Evolutionary conservation across 805 yeast genomes (phyloP), one percentile per base, ranked within the genome.

Genomic region (Brettanomyces bruxellensis): DNA sequence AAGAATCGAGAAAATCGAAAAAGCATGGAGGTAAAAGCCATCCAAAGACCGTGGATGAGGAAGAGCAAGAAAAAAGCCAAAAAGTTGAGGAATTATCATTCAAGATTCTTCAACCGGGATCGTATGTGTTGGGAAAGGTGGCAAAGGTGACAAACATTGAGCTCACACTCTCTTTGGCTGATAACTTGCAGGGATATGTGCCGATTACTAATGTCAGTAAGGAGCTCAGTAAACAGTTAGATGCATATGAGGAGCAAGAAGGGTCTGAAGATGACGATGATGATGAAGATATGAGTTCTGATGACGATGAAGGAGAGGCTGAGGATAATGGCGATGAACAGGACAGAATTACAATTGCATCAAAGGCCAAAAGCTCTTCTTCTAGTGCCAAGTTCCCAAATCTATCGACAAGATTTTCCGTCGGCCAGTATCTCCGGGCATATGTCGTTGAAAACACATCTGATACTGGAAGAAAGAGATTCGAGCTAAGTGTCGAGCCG

Each of bases 391-490:
- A 72, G 38, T 69, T 83, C 46, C 95, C 95, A 6, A 66, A 69
- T 14, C 69, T 85, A 46, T 60, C 66, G 1, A 59, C 69, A 2
- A 60, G 76, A 44, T 88, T 90, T 66, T 61, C 64, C 34, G 55
- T 78, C 36, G 98, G 98, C 8, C 91, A 86, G 62, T 91, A 93
- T 88, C 67, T 93, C 38, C 78, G 93, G 54, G 96, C 95, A 30
- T 65, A 72, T 40, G 90, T 90, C n/a, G 74, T 77, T 7, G 78
- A 77, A 38, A 57, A 66, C 41, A 66, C 68, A 43, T 65, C 64
- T 23, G 62, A 64, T 39, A 66, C 64, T 14, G 46, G 55, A 11
- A 78, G 76, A 60, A 85, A 80, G 62, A 78, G 82, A 61, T 75
- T 90, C 38, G 81, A 79, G 51, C 69, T 90, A 36, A 72, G 86